Base-by-base conservation (phyloP, 305 asterid genomes). In the Ajuga reptans region DNA sequence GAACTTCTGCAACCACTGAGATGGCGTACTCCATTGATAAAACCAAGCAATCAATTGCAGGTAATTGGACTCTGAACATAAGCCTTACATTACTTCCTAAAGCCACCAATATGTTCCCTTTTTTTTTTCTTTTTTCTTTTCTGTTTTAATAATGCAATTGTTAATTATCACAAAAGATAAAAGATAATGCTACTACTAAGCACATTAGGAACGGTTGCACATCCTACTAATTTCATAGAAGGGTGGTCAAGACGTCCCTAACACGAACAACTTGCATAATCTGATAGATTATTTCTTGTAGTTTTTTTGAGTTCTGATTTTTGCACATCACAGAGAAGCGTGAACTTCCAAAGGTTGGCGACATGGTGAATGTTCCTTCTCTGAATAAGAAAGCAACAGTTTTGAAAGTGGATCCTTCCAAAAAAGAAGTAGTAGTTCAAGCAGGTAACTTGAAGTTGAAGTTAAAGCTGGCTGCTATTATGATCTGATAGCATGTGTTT, bases 391-490 rank as follows among this genome's bases (percentile, higher is more conserved):
- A 83, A 72, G 97, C 89, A 37, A 75, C 78, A 34, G 94, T 91
- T 59, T 49, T 94, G 77, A 83, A 85, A 77, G 86, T 89, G 78
- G 89, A 91, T 70, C 78, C 83, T 37, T 82, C 89, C 9, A 86
- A 78, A 80, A 90, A 77, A 72, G 95, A 85, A 76, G 74, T 94
- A 60, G 76, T 89, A 49, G 96, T 94, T 73, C 92, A 87, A 81
- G 89, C 88, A 69, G 99, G 98, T 46, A 75, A 75, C 83, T 71
- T 91, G 90, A 94, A 85, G 83, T 61, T 94, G 84, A 94, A 86
- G 80, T 63, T 91, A 64, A 91, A 84, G 76, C 74, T 91, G 51
- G 73, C 81, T 31, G 96, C 89, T 74, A 71, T 89, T 15, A 61
- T 79, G 43, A 68, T 74, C 78, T 84, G 80, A 83, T 77, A 49